phyloP scores from a whole-genome alignment of 371 early-diverging fungal species.

The Saksenaea oblongispora region DNA sequence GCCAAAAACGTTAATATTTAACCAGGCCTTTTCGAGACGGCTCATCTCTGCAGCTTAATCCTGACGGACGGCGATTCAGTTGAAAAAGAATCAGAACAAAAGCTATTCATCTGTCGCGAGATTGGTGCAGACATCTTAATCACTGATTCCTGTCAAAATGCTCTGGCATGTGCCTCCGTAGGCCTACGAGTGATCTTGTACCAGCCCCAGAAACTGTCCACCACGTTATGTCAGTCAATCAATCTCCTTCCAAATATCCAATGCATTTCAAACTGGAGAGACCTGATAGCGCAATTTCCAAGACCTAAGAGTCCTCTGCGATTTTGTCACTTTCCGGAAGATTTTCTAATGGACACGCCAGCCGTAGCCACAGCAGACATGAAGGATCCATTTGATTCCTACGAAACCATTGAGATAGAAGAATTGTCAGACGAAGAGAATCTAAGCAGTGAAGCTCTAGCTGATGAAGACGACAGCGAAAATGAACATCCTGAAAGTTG shows the following conservation, averaged over 20 bases:
- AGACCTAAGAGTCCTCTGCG: slow-evolving; percentile 51
- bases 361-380: not conserved
- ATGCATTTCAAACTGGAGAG: slow-evolving; percentile 49
- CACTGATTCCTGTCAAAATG: slow-evolving; percentile 51
- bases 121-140: slow-evolving; percentile 54
- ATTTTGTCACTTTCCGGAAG: slow-evolving; percentile 33
- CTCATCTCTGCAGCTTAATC: slow-evolving; percentile 52
- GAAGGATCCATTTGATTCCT: slow-evolving; percentile 2
- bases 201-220: slow-evolving; percentile 21
- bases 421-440: slow-evolving; percentile 12
- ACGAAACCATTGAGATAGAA: slow-evolving; percentile 32
- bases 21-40: slow-evolving; percentile 50
- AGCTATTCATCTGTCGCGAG: slow-evolving; percentile 53
- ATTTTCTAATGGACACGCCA: slow-evolving; percentile 8
- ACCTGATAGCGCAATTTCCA: slow-evolving; percentile 49
- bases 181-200: slow-evolving; percentile 48
- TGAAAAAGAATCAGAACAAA: slow-evolving; percentile 49
- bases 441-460: not conserved
- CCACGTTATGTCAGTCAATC: slow-evolving; percentile 11
- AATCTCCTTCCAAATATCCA: slow-evolving; percentile 41
- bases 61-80: slow-evolving; percentile 44
- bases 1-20: slow-evolving; percentile 5
- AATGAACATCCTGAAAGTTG: slow-evolving; percentile 5
- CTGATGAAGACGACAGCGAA: slow-evolving; percentile 20
- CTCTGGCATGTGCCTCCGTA: slow-evolving; percentile 40